Evolutionary conservation across 192 early-diverging fungal species (phyloP).

Genomic region (Umbelopsis vinacea): DNA sequence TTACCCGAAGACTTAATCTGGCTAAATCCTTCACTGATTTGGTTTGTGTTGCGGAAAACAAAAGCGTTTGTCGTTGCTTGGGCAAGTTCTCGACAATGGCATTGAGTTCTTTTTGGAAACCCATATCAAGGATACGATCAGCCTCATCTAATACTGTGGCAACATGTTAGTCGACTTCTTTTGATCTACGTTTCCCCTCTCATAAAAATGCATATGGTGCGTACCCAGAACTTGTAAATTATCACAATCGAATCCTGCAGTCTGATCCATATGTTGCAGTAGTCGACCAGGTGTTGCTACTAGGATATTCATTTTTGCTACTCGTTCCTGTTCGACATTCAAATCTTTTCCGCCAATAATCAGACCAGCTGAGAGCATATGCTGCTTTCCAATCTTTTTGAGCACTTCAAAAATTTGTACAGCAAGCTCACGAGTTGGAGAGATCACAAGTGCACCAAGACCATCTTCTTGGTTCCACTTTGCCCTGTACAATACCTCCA

Average conservation of each 20-base stretch:
- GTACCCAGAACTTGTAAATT: slow-evolving; percentile 72
- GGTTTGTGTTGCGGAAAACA: slow-evolving; percentile 98
- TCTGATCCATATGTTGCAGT: slow-evolving; percentile 91
- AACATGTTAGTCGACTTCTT: background rate
- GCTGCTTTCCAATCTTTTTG: slow-evolving; percentile 70
- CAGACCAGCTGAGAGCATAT: slow-evolving; percentile 89
- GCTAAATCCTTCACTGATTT: slow-evolving; percentile 95
- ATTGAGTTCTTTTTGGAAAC: slow-evolving; percentile 83
- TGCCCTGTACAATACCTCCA: slow-evolving; percentile 82
- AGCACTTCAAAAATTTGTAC: slow-evolving; percentile 94
- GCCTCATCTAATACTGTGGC: slow-evolving; percentile 78
- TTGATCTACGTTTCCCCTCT: background rate
- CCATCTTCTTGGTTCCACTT: slow-evolving; percentile 87
- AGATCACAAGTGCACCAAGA: slow-evolving; percentile 80
- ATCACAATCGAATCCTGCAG: slow-evolving; percentile 88
- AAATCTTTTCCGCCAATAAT: slow-evolving; percentile 96
- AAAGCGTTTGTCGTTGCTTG: slow-evolving; percentile 82
- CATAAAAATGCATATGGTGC: background rate
- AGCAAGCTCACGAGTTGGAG: slow-evolving; percentile 84
- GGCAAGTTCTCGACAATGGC: slow-evolving; percentile 87
- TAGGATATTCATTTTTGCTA: slow-evolving; percentile 81
- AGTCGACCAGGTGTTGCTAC: slow-evolving; percentile 83
- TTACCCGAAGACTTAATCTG: slow-evolving; percentile 77
- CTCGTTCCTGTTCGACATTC: slow-evolving; percentile 72
- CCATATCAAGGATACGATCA: slow-evolving; percentile 85